Evolutionary conservation across 1,284 basidiomycete genomes (phyloP).

Genomic region (Marasmius tenuissimus): DNA sequence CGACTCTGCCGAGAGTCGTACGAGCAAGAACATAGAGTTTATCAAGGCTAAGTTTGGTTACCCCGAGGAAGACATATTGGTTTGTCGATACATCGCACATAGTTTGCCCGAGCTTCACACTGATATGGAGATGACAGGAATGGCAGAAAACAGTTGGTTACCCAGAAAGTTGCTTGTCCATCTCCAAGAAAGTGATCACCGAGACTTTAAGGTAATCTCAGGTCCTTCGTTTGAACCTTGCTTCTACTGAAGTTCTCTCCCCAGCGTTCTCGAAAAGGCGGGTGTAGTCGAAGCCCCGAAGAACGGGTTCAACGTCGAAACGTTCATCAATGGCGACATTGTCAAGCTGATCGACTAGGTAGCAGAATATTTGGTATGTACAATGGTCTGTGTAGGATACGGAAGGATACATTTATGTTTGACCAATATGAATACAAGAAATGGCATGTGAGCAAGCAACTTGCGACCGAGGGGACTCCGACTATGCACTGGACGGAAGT

Average conservation of each 20-base stretch:
- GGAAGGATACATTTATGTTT: neutral
- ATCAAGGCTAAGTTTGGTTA: constrained; percentile 82
- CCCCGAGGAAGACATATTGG: constrained; percentile 74
- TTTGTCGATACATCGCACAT: constrained; percentile 18
- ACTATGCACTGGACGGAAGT: neutral
- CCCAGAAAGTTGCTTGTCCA: constrained; percentile 62
- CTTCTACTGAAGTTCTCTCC: neutral
- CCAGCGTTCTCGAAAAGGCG: constrained; percentile 71
- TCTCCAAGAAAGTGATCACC: constrained; percentile 62
- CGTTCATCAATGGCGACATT: constrained; percentile 61
- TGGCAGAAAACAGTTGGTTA: constrained; percentile 85
- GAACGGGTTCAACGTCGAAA: constrained; percentile 54
- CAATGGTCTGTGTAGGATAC: neutral
- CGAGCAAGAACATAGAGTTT: constrained; percentile 66
- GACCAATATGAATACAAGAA: neutral
- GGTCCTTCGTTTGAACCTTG: neutral
- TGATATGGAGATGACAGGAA: constrained; percentile 39
- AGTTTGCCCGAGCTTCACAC: neutral
- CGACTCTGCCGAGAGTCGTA: constrained; percentile 63
- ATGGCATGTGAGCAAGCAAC: neutral
- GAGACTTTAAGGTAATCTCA: constrained; percentile 69
- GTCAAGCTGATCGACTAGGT: constrained; percentile 27
- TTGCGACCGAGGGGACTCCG: neutral
- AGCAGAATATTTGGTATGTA: neutral
- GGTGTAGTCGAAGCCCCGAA: constrained; percentile 68